Evolutionary conservation across 768 basidiomycete genomes (phyloP).

Genomic region (Crepidotus variabilis): DNA sequence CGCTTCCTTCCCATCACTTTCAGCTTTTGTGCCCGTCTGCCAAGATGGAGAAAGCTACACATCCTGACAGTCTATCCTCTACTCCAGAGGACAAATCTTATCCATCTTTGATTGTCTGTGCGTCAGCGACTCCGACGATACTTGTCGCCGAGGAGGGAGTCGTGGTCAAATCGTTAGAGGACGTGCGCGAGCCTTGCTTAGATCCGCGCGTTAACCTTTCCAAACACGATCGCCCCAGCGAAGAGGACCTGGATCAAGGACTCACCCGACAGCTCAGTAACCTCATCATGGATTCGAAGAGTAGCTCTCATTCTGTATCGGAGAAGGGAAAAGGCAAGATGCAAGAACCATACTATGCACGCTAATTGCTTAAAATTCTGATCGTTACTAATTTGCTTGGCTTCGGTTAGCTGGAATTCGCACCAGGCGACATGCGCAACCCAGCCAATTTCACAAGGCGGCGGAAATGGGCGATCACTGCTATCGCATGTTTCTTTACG

Average conservation of each 20-base stretch:
- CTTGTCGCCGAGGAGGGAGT: constrained; percentile 18
- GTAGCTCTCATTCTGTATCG: constrained; percentile 2
- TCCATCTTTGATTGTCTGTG: not conserved
- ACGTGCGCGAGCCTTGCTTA: constrained; percentile 27
- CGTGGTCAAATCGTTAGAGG: constrained; percentile 23
- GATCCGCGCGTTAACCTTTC: constrained; percentile 34
- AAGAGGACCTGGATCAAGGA: constrained; percentile 28
- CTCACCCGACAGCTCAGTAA: constrained; percentile 27
- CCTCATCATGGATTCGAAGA: constrained; percentile 18
- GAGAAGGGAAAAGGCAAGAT: constrained; percentile 8
- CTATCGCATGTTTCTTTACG: constrained; percentile 45
- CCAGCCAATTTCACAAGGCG: constrained; percentile 32
- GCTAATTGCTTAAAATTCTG: constrained; percentile 7
- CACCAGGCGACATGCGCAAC: constrained; percentile 20
- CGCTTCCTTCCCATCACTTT: not conserved
- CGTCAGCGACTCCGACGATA: constrained; percentile 18
- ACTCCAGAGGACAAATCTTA: not conserved
- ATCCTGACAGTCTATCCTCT: not conserved
- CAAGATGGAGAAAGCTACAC: not conserved
- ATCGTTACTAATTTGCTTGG: constrained; percentile 22
- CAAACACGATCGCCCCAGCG: constrained; percentile 21
- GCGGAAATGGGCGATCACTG: constrained; percentile 42
- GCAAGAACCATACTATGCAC: constrained; percentile 18
- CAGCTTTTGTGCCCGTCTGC: not conserved
- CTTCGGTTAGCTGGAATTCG: constrained; percentile 32